phyloP scores from a whole-genome alignment of 2,329 filamentous ascomycete genomes.

The Phaeophleospora eucalypticola region DNA sequence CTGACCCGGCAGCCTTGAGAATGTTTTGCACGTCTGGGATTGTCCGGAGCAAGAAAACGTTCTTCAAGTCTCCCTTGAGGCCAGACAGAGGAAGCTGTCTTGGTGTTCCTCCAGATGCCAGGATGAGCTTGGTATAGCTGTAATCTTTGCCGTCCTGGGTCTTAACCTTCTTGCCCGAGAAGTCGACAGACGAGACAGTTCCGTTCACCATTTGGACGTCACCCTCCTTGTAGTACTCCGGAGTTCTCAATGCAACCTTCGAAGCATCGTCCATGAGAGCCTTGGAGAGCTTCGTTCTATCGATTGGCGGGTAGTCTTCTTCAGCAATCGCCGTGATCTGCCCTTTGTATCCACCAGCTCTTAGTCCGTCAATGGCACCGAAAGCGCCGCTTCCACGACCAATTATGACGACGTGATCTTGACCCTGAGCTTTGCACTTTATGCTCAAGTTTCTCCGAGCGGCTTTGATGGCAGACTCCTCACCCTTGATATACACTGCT shows the following conservation, averaged over 20 bases:
- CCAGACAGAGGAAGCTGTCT: constrained; percentile 73
- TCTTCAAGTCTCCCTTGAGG: constrained; percentile 73
- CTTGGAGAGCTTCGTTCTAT: constrained; percentile 94
- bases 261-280: constrained; percentile 75
- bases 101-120: constrained; percentile 81
- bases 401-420: constrained; percentile 73
- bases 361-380: constrained; percentile 75
- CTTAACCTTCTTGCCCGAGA: constrained; percentile 65
- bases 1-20: constrained; percentile 68
- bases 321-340: constrained; percentile 76
- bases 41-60: constrained; percentile 79
- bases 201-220: constrained; percentile 52
- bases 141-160: constrained; percentile 69
- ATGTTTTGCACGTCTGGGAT: constrained; percentile 77
- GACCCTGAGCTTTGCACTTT: constrained; percentile 59
- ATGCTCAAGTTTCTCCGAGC: constrained; percentile 70
- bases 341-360: constrained; percentile 75
- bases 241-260: constrained; percentile 73
- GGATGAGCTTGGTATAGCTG: constrained; percentile 79
- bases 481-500: constrained; percentile 76
- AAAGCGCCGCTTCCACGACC: constrained; percentile 81
- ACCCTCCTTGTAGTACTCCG: constrained; percentile 68
- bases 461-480: constrained; percentile 72
- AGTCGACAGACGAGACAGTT: constrained; percentile 71
- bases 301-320: constrained; percentile 76